Base-by-base conservation (phyloP, 1,284 basidiomycete genomes). In the Tilletia setariae region DNA sequence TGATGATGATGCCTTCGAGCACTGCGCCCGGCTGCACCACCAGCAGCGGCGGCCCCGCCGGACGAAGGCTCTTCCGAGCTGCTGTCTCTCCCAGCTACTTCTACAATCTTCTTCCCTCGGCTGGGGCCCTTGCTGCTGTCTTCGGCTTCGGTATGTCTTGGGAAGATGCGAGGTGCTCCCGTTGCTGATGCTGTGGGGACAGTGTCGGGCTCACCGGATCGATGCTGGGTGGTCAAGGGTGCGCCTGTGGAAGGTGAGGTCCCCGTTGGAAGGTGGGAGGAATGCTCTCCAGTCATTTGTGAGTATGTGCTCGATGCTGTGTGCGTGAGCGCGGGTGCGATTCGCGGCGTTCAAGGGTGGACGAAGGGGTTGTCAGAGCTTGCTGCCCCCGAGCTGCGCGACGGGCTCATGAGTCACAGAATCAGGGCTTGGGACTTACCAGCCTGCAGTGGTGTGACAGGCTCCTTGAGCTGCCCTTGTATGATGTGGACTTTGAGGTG, bases 131-230 rank as follows among this genome's bases (percentile, higher is more conserved):
- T 63, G 32, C 19, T 35, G 32, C 1, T n/a, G 46, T 4, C 68
- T 47, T 13, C 13, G 16, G 70, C 53, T 32, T 74, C 72, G 16
- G 69, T 73, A 47, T 74, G 70, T 4, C 77, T 67, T 1, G 70
- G 71, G 43, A 77, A 47, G 67, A 78, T 67, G 13, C 76, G 62
- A 0, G 77, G 77, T 73, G 77, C 77, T 2, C 77, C 77, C 1
- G 74, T 75, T 0, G 77, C 74, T 0, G 74, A 76, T n/a, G 71
- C 75, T 16, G 77, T 76, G 0, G 77, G 73, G 1, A 73, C 51
- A 0, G 74, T 72, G 16, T 77, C 72, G 15, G 51, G 63, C 42
- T 69, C 59, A 6, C 70, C 9, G 56, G 53, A 11, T 59, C 43
- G n/a, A 69, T 74, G 23, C 65, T 67, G 13, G 70, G 70, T 25